phyloP scores from a whole-genome alignment of 2,329 filamentous ascomycete species.

The Apiospora saccharicola region DNA sequence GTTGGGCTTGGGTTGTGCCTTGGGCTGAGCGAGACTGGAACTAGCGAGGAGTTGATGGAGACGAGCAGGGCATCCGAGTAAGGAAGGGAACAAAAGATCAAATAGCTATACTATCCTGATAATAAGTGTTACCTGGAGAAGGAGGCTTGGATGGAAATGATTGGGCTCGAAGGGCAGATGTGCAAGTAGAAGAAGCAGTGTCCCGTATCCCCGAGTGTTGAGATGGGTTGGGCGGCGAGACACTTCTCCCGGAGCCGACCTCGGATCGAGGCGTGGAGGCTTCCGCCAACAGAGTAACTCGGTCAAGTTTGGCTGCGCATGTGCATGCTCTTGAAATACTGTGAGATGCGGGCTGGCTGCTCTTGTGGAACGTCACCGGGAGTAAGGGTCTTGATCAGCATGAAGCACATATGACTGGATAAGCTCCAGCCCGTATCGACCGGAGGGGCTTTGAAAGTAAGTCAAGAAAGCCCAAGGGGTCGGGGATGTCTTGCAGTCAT shows the following conservation, averaged over 20 bases:
- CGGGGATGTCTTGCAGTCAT: not conserved
- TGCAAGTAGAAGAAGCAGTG: not conserved
- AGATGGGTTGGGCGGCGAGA: slow-evolving; percentile 4
- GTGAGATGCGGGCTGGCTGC: slow-evolving; percentile 8
- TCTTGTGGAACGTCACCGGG: not conserved
- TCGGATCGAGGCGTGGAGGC: slow-evolving; percentile 12
- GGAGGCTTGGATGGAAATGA: not conserved
- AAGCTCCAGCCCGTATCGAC: not conserved
- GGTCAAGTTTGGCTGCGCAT: slow-evolving; percentile 7
- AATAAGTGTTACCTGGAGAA: not conserved
- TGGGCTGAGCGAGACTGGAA: not conserved
- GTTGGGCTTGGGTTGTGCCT: not conserved
- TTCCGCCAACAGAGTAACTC: not conserved
- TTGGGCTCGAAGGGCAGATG: not conserved
- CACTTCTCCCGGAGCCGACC: not conserved
- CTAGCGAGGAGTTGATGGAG: not conserved
- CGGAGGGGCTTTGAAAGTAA: not conserved
- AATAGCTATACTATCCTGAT: not conserved
- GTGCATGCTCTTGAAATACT: slow-evolving; percentile 5
- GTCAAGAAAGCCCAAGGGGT: not conserved
- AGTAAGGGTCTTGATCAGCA: slow-evolving; percentile 16
- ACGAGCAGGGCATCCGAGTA: not conserved
- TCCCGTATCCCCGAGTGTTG: slow-evolving; percentile 15
- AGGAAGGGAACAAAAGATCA: not conserved
- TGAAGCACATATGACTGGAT: slow-evolving; percentile 13